Percentiles rank a stretch among this genome's conserved stretches.
phyloP scores from a whole-genome alignment of 768 basidiomycete genomes.

The Psilocybe subaeruginosa region DNA sequence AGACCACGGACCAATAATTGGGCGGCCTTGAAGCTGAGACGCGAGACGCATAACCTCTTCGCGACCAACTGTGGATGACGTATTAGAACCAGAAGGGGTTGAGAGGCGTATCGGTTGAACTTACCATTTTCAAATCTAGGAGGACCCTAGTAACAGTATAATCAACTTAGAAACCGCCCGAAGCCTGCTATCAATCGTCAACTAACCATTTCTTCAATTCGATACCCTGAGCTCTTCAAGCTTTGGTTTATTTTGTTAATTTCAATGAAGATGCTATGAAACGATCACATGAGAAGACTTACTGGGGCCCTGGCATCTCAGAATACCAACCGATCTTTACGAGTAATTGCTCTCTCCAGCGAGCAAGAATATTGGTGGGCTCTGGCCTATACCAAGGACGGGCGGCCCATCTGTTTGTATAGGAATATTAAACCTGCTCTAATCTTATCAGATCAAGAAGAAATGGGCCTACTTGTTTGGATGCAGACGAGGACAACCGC shows the following conservation, averaged over 20 bases:
- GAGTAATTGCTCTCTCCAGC: conserved; percentile 30
- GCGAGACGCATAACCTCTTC: conserved; percentile 45
- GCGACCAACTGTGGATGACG: conserved; percentile 35
- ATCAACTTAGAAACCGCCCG: not conserved
- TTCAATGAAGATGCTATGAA: not conserved
- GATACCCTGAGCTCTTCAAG: conserved; percentile 41
- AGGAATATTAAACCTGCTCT: not conserved
- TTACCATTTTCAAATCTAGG: conserved; percentile 37
- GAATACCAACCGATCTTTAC: conserved; percentile 37
- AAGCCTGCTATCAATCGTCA: not conserved
- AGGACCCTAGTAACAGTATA: conserved; percentile 34
- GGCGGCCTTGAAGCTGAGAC: conserved; percentile 44
- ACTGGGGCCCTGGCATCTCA: conserved; percentile 42
- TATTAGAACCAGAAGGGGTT: not conserved
- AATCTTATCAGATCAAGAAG: not conserved
- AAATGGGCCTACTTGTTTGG: conserved; percentile 32
- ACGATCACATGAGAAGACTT: conserved; percentile 13
- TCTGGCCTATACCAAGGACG: conserved; percentile 53
- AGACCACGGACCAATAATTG: conserved; percentile 37
- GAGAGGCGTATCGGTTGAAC: conserved; percentile 2
- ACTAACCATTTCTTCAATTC: conserved; percentile 45
- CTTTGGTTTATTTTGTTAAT: conserved; percentile 16
- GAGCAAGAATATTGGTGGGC: conserved; percentile 28
- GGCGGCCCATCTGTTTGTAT: conserved; percentile 30
- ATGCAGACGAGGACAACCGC: conserved; percentile 32